Percentiles rank a stretch among this genome's conserved stretches.
Conservation (phyloP, 2,329 filamentous ascomycete species). For the Knufia fluminis region DNA sequence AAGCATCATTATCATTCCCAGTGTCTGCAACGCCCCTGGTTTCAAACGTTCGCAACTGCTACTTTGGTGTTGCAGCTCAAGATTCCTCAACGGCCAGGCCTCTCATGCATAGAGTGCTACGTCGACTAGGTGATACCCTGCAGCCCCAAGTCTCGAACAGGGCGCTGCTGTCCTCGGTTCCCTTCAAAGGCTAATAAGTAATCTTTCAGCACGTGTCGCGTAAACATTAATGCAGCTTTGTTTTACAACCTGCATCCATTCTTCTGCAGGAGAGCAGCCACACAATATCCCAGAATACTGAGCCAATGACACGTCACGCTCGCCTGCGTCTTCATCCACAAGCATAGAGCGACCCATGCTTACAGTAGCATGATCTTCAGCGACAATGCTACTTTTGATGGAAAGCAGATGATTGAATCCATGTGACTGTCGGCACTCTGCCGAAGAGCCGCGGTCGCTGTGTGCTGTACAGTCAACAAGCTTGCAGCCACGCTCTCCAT, state of each 20-base stretch:
- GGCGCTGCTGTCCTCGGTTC: neutral
- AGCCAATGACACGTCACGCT: neutral
- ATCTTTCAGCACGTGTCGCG: neutral
- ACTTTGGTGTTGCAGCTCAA: too few species aligned
- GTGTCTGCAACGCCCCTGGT: too few species aligned
- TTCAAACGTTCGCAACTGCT: too few species aligned
- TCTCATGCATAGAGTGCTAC: too few species aligned
- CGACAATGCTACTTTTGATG: neutral
- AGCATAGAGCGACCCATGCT: neutral
- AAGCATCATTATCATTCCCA: too few species aligned
- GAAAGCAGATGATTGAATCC: neutral
- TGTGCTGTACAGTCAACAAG: too few species aligned
- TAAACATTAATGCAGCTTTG: slow-evolving; percentile 2
- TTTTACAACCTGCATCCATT: neutral
- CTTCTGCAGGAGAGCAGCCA: neutral
- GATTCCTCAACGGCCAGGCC: too few species aligned
- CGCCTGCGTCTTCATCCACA: neutral
- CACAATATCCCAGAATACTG: neutral
- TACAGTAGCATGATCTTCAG: too few species aligned
- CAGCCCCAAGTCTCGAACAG: too few species aligned
- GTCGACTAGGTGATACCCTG: too few species aligned
- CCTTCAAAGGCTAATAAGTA: neutral
- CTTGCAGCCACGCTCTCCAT: neutral
- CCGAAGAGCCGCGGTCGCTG: too few species aligned
- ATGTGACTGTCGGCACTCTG: neutral